phyloP scores from a whole-genome alignment of 164 flowering plant genomes.

The Kingdonia uniflora region DNA sequence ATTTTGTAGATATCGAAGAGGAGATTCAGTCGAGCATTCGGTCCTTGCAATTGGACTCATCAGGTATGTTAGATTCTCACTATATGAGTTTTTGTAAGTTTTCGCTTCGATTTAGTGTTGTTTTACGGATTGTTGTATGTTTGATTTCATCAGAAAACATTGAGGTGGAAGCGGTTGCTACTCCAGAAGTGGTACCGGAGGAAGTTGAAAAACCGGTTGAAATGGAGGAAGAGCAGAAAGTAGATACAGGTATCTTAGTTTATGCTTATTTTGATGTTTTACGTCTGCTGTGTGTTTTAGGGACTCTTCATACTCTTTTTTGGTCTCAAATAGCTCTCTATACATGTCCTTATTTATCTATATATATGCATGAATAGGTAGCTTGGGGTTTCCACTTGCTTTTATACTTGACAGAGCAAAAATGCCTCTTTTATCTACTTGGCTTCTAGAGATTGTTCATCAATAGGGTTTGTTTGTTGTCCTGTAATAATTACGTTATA shows the following conservation, averaged over 20 bases:
- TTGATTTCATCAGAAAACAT: conserved; percentile 8
- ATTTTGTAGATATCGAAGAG: conserved; percentile 44
- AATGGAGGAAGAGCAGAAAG: conserved; percentile 40
- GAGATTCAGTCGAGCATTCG: conserved; percentile 35
- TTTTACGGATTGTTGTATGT: conserved; percentile 3
- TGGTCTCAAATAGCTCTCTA: no score
- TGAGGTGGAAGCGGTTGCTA: conserved; percentile 13
- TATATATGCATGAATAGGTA: no score
- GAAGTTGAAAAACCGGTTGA: conserved; percentile 29
- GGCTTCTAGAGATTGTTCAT: no score
- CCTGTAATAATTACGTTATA: no score
- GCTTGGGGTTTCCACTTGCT: no score
- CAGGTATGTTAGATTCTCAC: no score
- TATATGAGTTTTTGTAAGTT: neutral
- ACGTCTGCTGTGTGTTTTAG: neutral
- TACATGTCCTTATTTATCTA: no score
- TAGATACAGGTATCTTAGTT: no score
- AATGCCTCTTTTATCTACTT: no score
- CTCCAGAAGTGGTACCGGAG: conserved; percentile 19
- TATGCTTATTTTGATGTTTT: neutral
- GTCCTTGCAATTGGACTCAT: conserved; percentile 57
- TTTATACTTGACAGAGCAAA: no score
- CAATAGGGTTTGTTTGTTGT: no score
- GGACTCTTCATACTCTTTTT: no score
- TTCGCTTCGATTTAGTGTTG: neutral